phyloP scores from a whole-genome alignment of 352 stramenopile genomes.

The Phytophthora lateralis region DNA sequence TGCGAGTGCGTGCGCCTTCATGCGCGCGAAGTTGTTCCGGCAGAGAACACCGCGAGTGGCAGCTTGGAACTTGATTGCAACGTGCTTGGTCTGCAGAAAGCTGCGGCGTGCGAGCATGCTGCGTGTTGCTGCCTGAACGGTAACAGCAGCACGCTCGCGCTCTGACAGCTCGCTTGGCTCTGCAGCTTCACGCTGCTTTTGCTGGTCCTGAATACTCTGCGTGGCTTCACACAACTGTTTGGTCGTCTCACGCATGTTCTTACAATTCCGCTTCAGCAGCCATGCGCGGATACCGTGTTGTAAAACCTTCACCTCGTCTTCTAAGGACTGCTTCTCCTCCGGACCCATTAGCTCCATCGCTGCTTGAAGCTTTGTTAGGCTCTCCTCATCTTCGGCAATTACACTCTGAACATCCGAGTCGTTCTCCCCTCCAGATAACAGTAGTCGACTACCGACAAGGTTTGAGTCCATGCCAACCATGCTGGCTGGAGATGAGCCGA shows the following conservation, averaged over 20 bases:
- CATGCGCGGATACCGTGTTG: constrained; percentile 88
- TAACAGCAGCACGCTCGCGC: constrained; percentile 78
- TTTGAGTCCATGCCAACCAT: constrained; percentile 31
- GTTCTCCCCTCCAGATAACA: constrained; percentile 47
- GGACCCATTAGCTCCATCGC: constrained; percentile 88
- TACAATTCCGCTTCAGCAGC: constrained; percentile 89
- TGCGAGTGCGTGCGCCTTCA: constrained; percentile 84
- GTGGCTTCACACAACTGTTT: constrained; percentile 80
- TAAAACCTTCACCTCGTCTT: constrained; percentile 88
- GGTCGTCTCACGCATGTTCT: constrained; percentile 88
- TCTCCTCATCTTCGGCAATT: constrained; percentile 81
- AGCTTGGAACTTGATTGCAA: constrained; percentile 86
- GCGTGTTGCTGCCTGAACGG: constrained; percentile 83
- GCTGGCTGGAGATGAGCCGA: constrained; percentile 29
- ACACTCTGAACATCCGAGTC: constrained; percentile 85
- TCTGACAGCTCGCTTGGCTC: constrained; percentile 45
- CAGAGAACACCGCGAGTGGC: constrained; percentile 82
- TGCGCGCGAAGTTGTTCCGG: constrained; percentile 86
- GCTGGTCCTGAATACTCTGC: constrained; percentile 61
- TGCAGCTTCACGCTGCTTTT: constrained; percentile 48
- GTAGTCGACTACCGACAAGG: constrained; percentile 26
- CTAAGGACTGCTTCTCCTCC: constrained; percentile 82
- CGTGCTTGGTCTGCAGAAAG: constrained; percentile 87
- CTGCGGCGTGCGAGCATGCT: constrained; percentile 83
- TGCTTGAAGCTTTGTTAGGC: constrained; percentile 73